phyloP scores from a whole-genome alignment of 805 yeast genomes.

The Hanseniaspora taiwanica region DNA sequence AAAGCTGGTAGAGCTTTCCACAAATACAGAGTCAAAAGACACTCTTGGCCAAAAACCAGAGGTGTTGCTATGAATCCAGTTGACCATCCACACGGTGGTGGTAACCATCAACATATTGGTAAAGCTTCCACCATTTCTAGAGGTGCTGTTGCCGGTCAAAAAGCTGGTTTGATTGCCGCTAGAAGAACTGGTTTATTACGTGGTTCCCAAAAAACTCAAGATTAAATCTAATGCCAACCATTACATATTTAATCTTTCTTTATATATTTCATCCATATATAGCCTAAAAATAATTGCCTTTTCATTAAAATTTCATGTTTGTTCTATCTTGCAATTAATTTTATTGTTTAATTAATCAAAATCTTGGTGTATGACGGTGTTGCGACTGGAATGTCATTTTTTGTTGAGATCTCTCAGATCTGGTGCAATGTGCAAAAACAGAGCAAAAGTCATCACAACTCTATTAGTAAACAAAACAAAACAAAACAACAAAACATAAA shows the following conservation, averaged over 20 bases:
- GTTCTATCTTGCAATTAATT: too few relatives aligned
- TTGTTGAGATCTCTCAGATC: too few relatives aligned
- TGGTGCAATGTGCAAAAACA: too few relatives aligned
- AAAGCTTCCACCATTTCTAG: slow-evolving; percentile 98
- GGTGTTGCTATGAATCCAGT: slow-evolving; percentile 99
- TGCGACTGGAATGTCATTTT: too few relatives aligned
- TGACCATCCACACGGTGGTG: slow-evolving; percentile 99
- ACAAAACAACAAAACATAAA: slow-evolving; percentile 1
- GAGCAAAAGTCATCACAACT: neutral
- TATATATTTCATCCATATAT: too few relatives aligned
- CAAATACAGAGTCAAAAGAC: slow-evolving; percentile 98
- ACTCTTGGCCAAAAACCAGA: slow-evolving; percentile 99
- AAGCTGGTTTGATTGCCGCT: slow-evolving; percentile 99
- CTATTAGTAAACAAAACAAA: neutral
- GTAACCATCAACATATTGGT: slow-evolving; percentile 99
- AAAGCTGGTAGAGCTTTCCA: slow-evolving; percentile 99
- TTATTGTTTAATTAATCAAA: too few relatives aligned
- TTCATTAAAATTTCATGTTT: too few relatives aligned
- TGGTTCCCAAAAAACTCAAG: slow-evolving; percentile 95
- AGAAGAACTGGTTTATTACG: slow-evolving; percentile 99
- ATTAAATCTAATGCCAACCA: too few relatives aligned
- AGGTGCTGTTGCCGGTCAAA: slow-evolving; percentile 99
- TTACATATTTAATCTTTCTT: too few relatives aligned
- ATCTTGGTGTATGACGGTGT: too few relatives aligned
- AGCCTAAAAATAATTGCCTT: too few relatives aligned